These are phyloP conservation scores for Pseudonectria foliicola DNA, from an alignment of 2,329 filamentous ascomycete genomes.

Conservation along the genomic window DNA sequence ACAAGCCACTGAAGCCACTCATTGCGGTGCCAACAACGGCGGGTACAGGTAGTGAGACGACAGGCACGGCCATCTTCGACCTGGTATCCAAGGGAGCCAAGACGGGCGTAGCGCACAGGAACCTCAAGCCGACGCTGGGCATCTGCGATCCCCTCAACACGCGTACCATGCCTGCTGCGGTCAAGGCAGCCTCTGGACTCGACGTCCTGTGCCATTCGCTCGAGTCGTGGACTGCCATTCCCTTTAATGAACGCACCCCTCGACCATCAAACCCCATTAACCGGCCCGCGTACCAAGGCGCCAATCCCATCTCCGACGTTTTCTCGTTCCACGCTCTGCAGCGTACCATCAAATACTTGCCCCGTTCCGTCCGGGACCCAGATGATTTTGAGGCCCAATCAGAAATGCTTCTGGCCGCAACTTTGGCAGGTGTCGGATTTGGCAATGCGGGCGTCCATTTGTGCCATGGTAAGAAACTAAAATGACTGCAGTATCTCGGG, in stretches of 20 bases:
- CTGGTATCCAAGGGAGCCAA: conserved; percentile 84
- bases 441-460: conserved; percentile 94
- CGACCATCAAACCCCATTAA: conserved; percentile 84
- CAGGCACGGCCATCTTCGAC: conserved; percentile 96
- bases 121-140: conserved; percentile 89
- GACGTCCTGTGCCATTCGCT: conserved; percentile 94
- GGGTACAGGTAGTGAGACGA: conserved; percentile 87
- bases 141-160: conserved; percentile 86
- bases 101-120: conserved; percentile 91
- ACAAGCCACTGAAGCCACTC: conserved; percentile 63
- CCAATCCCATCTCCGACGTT: conserved; percentile 95
- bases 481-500: not conserved
- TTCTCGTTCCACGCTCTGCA: conserved; percentile 84
- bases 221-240: conserved; percentile 97
- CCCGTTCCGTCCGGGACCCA: conserved; percentile 76
- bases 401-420: conserved; percentile 92
- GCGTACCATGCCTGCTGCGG: conserved; percentile 87
- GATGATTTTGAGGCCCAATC: conserved; percentile 89
- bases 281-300: conserved; percentile 89
- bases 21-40: conserved; percentile 79
- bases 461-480: conserved; percentile 44
- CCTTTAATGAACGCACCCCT: conserved; percentile 78
- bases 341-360: conserved; percentile 85
- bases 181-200: conserved; percentile 84
- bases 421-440: conserved; percentile 90